These are phyloP conservation scores for Colletotrichum sp. DNA, from an alignment of 2,329 filamentous ascomycete species.

Conservation along the genomic window DNA sequence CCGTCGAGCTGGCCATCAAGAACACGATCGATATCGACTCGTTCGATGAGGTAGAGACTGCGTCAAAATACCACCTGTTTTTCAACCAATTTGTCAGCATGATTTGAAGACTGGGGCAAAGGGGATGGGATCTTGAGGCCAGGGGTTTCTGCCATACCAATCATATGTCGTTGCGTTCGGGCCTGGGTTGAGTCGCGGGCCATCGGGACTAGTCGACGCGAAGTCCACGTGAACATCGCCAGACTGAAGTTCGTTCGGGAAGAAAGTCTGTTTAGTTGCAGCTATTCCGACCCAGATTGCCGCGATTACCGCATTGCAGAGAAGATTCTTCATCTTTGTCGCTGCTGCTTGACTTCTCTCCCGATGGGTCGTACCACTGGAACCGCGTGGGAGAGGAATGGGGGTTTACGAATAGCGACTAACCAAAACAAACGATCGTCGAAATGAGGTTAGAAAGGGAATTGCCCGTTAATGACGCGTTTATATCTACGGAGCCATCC, in stretches of 20 bases:
- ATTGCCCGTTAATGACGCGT: background rate
- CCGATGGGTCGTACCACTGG: background rate
- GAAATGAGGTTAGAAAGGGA: rapidly evolving
- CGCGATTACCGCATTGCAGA: background rate
- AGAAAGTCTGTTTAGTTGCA: background rate
- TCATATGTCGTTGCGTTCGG: background rate
- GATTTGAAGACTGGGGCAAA: background rate
- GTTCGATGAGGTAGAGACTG: background rate
- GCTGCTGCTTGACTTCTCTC: background rate
- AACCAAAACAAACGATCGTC: rapidly evolving
- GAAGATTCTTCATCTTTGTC: background rate
- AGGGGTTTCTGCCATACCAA: background rate
- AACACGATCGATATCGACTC: background rate
- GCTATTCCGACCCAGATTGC: background rate
- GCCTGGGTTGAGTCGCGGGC: background rate
- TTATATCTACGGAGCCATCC: background rate
- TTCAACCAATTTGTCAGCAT: rapidly evolving
- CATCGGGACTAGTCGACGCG: background rate
- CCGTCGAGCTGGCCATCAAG: background rate
- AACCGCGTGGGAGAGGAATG: background rate
- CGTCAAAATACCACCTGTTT: background rate
- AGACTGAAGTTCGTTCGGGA: background rate
- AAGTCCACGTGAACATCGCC: background rate
- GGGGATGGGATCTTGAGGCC: background rate
- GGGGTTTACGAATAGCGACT: background rate